Percentiles rank a stretch among this genome's conserved stretches.
phyloP scores from a whole-genome alignment of 441 rosid species.

The Dalechampia spathulata region DNA sequence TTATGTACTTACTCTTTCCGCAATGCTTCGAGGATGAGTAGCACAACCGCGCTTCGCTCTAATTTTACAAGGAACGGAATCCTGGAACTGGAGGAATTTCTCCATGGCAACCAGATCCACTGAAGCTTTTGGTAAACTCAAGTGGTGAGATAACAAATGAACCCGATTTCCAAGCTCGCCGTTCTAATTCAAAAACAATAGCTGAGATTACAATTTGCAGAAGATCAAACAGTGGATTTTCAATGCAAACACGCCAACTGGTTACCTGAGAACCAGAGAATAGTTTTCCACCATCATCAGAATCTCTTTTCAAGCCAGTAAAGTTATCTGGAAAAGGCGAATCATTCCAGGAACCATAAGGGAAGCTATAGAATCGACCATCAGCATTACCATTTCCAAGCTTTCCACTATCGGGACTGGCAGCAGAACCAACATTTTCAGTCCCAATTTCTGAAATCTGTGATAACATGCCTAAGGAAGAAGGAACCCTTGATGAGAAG shows the following conservation, averaged over 20 bases:
- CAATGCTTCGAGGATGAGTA: constrained; percentile 96
- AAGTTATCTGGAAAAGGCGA: constrained; percentile 27
- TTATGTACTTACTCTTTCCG: constrained; percentile 63
- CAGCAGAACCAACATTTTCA: constrained; percentile 20
- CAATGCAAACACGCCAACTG: background rate
- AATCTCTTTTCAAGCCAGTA: constrained; percentile 27
- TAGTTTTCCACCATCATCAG: constrained; percentile 20
- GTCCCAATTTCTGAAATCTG: constrained; percentile 51
- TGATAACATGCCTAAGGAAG: constrained; percentile 61
- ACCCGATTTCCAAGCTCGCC: constrained; percentile 43
- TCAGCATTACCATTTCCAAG: constrained; percentile 19
- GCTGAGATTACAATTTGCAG: too few relatives aligned
- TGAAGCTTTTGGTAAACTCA: constrained; percentile 62
- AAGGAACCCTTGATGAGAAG: constrained; percentile 49
- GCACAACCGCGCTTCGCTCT: constrained; percentile 97
- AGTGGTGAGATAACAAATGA: constrained; percentile 49
- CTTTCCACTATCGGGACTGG: constrained; percentile 26
- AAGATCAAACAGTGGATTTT: background rate
- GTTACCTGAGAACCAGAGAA: constrained; percentile 33
- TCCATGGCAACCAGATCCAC: constrained; percentile 49
- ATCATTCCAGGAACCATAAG: constrained; percentile 41
- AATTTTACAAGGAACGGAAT: constrained; percentile 79
- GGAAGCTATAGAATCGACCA: constrained; percentile 20
- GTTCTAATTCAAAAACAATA: constrained; percentile 27
- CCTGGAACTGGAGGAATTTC: constrained; percentile 62